Percentiles rank a stretch among this genome's conserved stretches.
Conservation (phyloP, 345 rosid species). For the Bretschneidera sinensis region DNA sequence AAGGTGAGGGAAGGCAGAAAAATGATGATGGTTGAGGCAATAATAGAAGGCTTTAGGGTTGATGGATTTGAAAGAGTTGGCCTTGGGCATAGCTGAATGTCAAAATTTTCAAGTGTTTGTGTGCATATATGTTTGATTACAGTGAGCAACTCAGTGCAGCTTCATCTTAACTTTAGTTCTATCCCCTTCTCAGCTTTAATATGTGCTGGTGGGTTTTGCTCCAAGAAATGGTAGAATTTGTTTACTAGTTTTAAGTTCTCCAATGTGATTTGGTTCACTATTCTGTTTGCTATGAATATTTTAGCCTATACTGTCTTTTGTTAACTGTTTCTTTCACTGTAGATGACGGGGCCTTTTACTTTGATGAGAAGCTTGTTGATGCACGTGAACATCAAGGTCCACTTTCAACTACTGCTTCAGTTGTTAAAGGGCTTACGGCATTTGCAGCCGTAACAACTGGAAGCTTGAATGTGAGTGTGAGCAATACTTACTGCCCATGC, state of each 20-base stretch:
- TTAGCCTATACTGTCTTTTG: not conserved
- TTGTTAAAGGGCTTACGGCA: conserved; percentile 70
- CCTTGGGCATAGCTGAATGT: not conserved
- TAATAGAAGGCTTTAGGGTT: not conserved
- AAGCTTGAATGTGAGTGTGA: conserved; percentile 52
- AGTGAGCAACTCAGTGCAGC: too few species aligned
- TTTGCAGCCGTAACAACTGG: conserved; percentile 58
- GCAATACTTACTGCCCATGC: not conserved
- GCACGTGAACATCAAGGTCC: conserved; percentile 51
- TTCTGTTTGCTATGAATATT: not conserved
- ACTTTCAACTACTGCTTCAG: conserved; percentile 76
- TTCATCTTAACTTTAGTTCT: too few species aligned
- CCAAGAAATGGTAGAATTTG: too few species aligned
- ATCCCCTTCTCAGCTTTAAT: too few species aligned
- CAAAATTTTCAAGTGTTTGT: not conserved
- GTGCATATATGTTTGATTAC: too few species aligned
- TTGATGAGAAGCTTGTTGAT: conserved; percentile 61
- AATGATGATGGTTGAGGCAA: not conserved
- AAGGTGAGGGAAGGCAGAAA: not conserved
- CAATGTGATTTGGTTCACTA: too few species aligned
- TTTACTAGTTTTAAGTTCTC: too few species aligned
- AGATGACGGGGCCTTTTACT: conserved; percentile 89
- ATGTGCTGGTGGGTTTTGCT: too few species aligned
- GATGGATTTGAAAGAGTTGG: not conserved
- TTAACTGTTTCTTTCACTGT: conserved; percentile 5